Percentiles rank a stretch among this genome's conserved stretches.
Evolutionary conservation across 2,329 filamentous ascomycete genomes (phyloP).

Genomic region (Penicillium verrucosum): DNA sequence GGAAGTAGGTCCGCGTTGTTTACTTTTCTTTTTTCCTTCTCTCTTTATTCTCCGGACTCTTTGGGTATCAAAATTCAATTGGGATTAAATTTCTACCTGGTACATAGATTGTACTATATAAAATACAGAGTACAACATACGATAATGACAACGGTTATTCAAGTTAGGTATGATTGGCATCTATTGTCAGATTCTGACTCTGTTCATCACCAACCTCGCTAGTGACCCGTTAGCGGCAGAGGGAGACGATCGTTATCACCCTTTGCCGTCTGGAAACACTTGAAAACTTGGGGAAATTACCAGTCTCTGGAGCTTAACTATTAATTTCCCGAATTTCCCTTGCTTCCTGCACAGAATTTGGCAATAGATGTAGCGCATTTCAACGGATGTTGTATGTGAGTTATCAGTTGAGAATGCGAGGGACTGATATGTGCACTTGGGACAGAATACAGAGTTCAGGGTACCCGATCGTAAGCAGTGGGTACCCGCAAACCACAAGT

Average conservation of each 20-base stretch:
- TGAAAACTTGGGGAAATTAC: background rate
- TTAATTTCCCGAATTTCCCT: slow-evolving; percentile 10
- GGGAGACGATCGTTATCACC: slow-evolving; percentile 21
- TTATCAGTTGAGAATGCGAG: slow-evolving; percentile 11
- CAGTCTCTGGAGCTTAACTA: background rate
- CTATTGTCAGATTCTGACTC: slow-evolving; percentile 4
- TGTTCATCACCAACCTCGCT: slow-evolving; percentile 8
- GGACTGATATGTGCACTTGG: background rate
- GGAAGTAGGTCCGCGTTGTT: background rate
- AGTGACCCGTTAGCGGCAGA: slow-evolving; percentile 12
- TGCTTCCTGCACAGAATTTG: slow-evolving; percentile 10
- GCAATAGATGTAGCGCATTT: background rate
- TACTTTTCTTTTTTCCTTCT: background rate
- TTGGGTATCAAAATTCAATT: background rate
- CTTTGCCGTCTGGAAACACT: slow-evolving; percentile 7
- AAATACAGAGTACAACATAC: background rate
- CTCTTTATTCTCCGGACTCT: background rate
- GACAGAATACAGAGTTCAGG: background rate
- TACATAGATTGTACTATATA: background rate
- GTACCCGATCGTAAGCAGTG: background rate
- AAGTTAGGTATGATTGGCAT: background rate
- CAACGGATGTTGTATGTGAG: slow-evolving; percentile 7
- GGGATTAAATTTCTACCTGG: background rate
- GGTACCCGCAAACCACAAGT: background rate
- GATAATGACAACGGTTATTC: background rate